phyloP scores from a whole-genome alignment of 2,329 filamentous ascomycete species.

The Helicocarpus griseus region DNA sequence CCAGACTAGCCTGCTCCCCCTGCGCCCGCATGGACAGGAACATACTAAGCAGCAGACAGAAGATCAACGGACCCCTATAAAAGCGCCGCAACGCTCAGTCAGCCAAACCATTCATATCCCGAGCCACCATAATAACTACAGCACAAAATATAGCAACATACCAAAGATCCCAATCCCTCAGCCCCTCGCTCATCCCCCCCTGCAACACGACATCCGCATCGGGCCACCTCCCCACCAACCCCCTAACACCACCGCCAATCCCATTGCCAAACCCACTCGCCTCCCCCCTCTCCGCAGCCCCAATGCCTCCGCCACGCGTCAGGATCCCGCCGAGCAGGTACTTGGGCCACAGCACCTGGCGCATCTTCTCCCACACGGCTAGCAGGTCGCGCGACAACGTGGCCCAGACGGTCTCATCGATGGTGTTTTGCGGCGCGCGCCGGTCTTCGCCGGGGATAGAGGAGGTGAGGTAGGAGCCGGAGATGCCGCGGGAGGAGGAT shows the following conservation, averaged over 20 bases:
- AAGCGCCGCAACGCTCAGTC: background rate
- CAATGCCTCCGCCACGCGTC: constrained; percentile 45
- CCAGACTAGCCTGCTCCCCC: constrained; percentile 69
- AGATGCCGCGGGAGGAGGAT: constrained; percentile 32
- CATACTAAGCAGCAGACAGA: constrained; percentile 80
- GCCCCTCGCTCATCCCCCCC: constrained; percentile 71
- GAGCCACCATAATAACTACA: constrained; percentile 5
- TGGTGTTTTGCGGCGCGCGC: constrained; percentile 78
- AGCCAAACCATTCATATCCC: background rate
- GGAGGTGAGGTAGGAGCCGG: constrained; percentile 77
- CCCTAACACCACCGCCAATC: constrained; percentile 41
- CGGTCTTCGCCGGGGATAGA: constrained; percentile 89
- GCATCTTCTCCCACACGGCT: constrained; percentile 96
- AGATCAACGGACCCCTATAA: constrained; percentile 77
- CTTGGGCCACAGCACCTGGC: constrained; percentile 90
- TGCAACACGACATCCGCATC: constrained; percentile 58
- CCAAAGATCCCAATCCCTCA: constrained; percentile 96
- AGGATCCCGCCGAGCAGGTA: constrained; percentile 70
- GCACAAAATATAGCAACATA: constrained; percentile 23
- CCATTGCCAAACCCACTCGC: constrained; percentile 30
- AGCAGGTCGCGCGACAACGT: constrained; percentile 87
- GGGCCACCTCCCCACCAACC: constrained; percentile 54
- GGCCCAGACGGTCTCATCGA: constrained; percentile 95
- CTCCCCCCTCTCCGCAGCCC: constrained; percentile 49
- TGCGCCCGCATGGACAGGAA: constrained; percentile 76